Percentiles rank a stretch among this genome's conserved stretches.
These are phyloP conservation scores for Quercus robur DNA, from an alignment of 306 rosid genomes.

Conservation along the genomic window DNA sequence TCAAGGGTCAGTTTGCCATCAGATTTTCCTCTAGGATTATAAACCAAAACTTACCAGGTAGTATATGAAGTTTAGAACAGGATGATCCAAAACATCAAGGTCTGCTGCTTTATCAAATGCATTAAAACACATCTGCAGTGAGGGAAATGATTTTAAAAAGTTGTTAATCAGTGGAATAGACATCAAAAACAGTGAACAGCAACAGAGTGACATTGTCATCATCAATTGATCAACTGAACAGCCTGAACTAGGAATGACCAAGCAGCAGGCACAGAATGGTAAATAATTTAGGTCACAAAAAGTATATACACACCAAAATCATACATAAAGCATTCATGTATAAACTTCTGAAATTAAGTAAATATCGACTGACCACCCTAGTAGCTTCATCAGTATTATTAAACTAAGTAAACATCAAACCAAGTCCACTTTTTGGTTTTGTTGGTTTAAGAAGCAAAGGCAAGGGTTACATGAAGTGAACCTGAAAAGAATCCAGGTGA, in stretches of 20 bases:
- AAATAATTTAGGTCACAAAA: not conserved
- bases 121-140: conserved; percentile 76
- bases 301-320: not conserved
- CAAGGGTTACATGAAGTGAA: not conserved
- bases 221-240: not conserved
- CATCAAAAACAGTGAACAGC: not conserved
- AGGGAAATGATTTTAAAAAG: not conserved
- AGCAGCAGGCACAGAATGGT: not conserved
- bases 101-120: conserved; percentile 79
- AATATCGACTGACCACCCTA: not conserved
- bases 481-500: conserved; percentile 7
- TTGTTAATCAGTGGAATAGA: not conserved
- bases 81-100: conserved; percentile 94
- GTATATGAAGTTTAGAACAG: conserved; percentile 78
- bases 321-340: not conserved
- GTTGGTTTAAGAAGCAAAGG: conserved; percentile 15
- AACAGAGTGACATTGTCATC: not conserved
- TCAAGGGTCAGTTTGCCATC: not conserved
- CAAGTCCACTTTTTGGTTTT: not conserved
- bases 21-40: not conserved
- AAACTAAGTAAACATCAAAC: not conserved
- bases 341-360: not conserved
- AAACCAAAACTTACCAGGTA: conserved; percentile 65
- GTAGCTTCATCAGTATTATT: not conserved
- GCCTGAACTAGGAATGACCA: not conserved